Conservation (phyloP, 2,329 filamentous ascomycete species). For the Alternaria ethzedia region DNA sequence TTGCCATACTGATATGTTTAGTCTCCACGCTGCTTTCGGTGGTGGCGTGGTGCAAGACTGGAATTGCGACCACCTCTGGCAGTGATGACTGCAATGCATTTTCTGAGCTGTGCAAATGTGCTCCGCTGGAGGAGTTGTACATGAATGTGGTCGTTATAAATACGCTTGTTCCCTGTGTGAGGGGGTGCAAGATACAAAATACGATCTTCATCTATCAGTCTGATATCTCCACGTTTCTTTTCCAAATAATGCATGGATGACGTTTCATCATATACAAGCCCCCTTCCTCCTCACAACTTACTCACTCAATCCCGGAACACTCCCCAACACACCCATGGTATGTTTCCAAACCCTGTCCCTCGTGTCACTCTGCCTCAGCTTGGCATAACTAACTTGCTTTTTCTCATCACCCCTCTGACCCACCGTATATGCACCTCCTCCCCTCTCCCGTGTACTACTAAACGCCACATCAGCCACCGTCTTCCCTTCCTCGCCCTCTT, state of each 20-base stretch:
- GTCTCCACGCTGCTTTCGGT: constrained; percentile 14
- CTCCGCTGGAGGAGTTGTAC: background rate
- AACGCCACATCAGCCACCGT: constrained; percentile 10
- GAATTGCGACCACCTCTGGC: constrained; percentile 22
- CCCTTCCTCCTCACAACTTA: background rate
- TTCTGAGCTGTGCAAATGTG: background rate
- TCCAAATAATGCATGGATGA: background rate
- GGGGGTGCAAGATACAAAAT: background rate
- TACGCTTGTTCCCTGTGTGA: background rate
- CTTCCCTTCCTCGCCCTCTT: background rate
- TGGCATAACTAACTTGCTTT: constrained; percentile 23
- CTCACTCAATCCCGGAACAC: background rate
- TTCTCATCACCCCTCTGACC: constrained; percentile 29
- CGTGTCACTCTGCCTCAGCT: constrained; percentile 31
- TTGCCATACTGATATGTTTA: constrained; percentile 10
- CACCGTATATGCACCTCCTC: constrained; percentile 38
- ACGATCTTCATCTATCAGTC: background rate
- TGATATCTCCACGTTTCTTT: background rate
- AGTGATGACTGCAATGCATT: background rate
- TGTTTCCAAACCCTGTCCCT: constrained; percentile 41
- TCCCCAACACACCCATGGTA: constrained; percentile 25
- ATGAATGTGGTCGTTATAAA: background rate
- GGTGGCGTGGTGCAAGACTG: constrained; percentile 18
- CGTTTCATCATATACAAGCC: background rate
- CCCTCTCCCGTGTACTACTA: constrained; percentile 28